Conservation (phyloP, 2,329 filamentous ascomycete species). For the Pestalotiopsis fici region DNA sequence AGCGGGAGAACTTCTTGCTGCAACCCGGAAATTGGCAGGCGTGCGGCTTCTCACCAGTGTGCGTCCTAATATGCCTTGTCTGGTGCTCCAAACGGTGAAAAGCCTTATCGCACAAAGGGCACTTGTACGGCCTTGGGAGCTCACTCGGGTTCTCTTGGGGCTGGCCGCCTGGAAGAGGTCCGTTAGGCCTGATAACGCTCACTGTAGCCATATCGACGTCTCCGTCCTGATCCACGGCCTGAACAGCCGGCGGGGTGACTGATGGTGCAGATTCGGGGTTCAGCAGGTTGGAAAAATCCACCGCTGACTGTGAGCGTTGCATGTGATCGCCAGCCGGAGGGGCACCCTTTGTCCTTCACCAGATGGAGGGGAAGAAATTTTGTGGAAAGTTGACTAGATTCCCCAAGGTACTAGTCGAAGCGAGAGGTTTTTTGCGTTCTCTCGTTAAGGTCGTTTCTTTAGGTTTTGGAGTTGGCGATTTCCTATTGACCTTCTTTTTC, state of each 20-base stretch:
- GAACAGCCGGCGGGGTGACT: conserved; percentile 27
- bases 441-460: background rate
- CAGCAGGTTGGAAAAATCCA: conserved; percentile 76
- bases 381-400: background rate
- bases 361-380: conserved; percentile 12
- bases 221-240: conserved; percentile 29
- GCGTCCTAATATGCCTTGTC: conserved; percentile 86
- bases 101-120: conserved; percentile 95
- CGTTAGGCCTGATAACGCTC: conserved; percentile 62
- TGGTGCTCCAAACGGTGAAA: conserved; percentile 98
- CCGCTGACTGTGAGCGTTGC: conserved; percentile 72
- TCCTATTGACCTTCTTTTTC: too few relatives aligned
- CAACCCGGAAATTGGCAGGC: conserved; percentile 94
- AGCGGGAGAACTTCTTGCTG: conserved; percentile 95
- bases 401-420: background rate
- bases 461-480: background rate
- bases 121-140: conserved; percentile 96
- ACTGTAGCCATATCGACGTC: conserved; percentile 55
- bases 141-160: conserved; percentile 63
- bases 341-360: conserved; percentile 21
- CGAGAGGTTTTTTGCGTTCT: background rate
- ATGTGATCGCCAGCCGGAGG: conserved; percentile 60
- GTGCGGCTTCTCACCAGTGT: conserved; percentile 97
- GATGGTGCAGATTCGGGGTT: conserved; percentile 55
- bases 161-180: conserved; percentile 63